These are phyloP conservation scores for Royoungia palumana DNA, from an alignment of 768 basidiomycete genomes.

Conservation along the genomic window DNA sequence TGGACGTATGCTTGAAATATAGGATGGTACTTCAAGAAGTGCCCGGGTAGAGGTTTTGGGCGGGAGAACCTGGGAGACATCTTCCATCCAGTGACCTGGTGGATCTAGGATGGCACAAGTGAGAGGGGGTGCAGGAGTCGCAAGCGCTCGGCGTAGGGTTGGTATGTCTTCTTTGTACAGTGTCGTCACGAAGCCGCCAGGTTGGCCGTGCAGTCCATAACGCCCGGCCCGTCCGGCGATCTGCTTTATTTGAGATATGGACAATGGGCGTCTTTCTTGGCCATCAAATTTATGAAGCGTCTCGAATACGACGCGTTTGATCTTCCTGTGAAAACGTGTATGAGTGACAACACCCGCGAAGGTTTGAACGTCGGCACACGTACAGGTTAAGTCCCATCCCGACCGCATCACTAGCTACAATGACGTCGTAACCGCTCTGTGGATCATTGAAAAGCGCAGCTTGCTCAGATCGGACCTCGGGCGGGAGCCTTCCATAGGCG, in stretches of 20 bases:
- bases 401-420: conserved; percentile 92
- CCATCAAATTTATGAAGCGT: conserved; percentile 67
- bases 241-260: conserved; percentile 82
- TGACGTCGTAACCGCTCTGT: conserved; percentile 77
- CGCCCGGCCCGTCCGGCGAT: conserved; percentile 94
- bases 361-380: conserved; percentile 24
- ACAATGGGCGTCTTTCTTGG: conserved; percentile 41
- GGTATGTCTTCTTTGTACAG: conserved; percentile 61
- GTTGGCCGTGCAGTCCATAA: conserved; percentile 60
- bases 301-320: conserved; percentile 82
- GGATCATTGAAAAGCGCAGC: conserved; percentile 89
- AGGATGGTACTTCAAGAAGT: conserved; percentile 47
- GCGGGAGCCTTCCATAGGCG: conserved; percentile 89
- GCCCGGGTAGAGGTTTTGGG: conserved; percentile 36
- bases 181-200: conserved; percentile 72
- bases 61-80: conserved; percentile 43
- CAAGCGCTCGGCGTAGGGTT: conserved; percentile 54
- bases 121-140: conserved; percentile 47
- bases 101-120: conserved; percentile 47
- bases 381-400: conserved; percentile 98
- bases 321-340: conserved; percentile 57
- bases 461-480: conserved; percentile 88
- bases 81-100: conserved; percentile 20
- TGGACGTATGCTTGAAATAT: conserved; percentile 44
- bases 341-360: background rate